phyloP scores from a whole-genome alignment of 202 grass and related monocot species.

The Panicum hallii region DNA sequence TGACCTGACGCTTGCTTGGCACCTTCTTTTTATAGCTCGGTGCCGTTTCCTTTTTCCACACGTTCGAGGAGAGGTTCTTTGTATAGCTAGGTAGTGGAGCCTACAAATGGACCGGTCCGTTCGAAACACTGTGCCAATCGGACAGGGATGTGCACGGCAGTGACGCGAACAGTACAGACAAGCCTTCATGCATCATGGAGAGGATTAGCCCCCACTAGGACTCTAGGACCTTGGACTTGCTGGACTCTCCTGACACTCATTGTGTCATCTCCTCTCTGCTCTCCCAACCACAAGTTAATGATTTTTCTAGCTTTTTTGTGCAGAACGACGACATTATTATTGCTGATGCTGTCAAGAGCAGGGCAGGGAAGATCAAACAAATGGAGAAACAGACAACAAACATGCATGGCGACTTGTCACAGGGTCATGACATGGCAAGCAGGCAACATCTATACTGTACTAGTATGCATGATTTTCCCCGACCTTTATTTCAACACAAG shows the following conservation, averaged over 20 bases:
- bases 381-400: not conserved
- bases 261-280: not conserved
- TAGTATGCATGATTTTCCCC: not conserved
- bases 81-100: not conserved
- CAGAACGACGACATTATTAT: not conserved
- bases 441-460: not conserved
- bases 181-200: not conserved
- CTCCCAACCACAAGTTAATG: not conserved
- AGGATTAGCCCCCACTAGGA: not conserved
- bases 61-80: not conserved
- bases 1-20: slow-evolving; percentile 4
- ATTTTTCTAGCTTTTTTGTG: not conserved
- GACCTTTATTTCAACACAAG: not conserved
- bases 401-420: not conserved
- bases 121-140: not conserved
- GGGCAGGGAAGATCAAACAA: not conserved
- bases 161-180: not conserved
- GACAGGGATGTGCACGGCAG: not conserved
- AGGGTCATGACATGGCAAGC: not conserved
- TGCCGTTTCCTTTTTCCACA: not conserved
- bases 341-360: not conserved
- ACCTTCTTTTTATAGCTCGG: not conserved
- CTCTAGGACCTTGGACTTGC: not conserved
- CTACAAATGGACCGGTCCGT: not conserved
- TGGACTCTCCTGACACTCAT: not conserved